phyloP scores from a whole-genome alignment of 164 flowering plant genomes.

The Cinnamomum chago region DNA sequence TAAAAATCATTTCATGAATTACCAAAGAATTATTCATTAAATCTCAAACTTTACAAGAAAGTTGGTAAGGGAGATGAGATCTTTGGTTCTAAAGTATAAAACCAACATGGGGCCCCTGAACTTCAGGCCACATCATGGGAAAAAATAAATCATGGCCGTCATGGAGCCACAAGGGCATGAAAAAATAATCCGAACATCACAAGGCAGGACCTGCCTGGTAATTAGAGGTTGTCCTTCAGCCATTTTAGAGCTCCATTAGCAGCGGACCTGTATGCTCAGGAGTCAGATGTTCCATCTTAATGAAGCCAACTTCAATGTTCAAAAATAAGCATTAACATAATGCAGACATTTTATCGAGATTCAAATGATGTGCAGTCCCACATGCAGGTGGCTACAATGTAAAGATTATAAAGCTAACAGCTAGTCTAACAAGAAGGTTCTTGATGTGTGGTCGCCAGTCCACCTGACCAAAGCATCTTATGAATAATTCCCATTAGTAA shows the following conservation, averaged over 20 bases:
- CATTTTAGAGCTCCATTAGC: slow-evolving; percentile 81
- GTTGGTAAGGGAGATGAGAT: neutral
- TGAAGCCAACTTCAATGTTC: neutral
- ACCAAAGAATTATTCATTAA: neutral
- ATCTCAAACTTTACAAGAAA: neutral
- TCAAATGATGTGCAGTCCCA: neutral
- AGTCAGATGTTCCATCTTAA: neutral
- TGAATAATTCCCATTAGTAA: neutral
- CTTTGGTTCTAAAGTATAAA: neutral
- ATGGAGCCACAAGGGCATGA: slow-evolving; percentile 4
- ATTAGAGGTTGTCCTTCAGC: slow-evolving; percentile 74
- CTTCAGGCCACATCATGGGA: neutral
- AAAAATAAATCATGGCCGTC: slow-evolving; percentile 17
- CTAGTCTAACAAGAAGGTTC: neutral
- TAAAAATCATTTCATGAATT: neutral
- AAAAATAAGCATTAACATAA: too few species aligned
- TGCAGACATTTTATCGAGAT: neutral
- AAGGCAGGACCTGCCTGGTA: neutral
- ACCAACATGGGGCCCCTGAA: neutral
- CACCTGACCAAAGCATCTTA: neutral
- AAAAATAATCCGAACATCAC: slow-evolving; percentile 4
- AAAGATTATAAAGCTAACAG: neutral
- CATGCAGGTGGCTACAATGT: neutral
- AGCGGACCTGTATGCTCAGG: slow-evolving; percentile 54
- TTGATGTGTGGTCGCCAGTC: neutral